Base-by-base conservation (phyloP, 495 filamentous ascomycete genomes). In the Astrothelium macrocarpum region DNA sequence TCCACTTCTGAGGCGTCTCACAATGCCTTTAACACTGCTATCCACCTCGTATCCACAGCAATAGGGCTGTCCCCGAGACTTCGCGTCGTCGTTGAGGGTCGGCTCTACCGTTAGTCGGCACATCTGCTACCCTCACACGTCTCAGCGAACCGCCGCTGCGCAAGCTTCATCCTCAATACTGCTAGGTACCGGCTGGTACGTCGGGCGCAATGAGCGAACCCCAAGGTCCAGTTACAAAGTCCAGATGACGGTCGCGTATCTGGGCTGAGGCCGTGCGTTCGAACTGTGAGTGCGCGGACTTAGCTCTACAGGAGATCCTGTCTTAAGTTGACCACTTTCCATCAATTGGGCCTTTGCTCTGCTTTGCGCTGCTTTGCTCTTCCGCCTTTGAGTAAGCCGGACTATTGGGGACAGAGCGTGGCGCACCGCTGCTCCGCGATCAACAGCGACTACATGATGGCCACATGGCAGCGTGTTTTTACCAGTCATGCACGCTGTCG, bases 381-480 rank as follows among this genome's bases (percentile, higher is more conserved):
- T 29, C 11, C 9, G 7, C 2, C 25, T 26, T 7, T 25, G 25
- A 11, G 4, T 20, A 7, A 28, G 49, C 49, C 5, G 49, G 25
- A 26, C 9, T 2, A 29, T 56, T 29, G 49, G 23, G 9, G 49
- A 11, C 20, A 25, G 25, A 29, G 23, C 25, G 9, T 29, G 23
- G 25, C 16, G 2, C 49, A 56, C 49, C 2, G 49, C 49, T 26
- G 10, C 7, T 56, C 29, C 23, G 49, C 49, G 9, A 25, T 56
- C 20, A 11, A 11, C 49, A 56, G 49, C 49, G 49, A 56, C 49
- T 56, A 29, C 25, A 16, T 29, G 49, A 56, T 29, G 49, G 49
- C 49, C 49, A 56, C 49, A 56, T 56, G 49, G 49, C 49, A 56
- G 25, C 49, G 20, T 56, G 23, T 28, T 28, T 56, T 16, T 56